Base-by-base conservation (phyloP, 345 rosid species). In the Populus deltoides region DNA sequence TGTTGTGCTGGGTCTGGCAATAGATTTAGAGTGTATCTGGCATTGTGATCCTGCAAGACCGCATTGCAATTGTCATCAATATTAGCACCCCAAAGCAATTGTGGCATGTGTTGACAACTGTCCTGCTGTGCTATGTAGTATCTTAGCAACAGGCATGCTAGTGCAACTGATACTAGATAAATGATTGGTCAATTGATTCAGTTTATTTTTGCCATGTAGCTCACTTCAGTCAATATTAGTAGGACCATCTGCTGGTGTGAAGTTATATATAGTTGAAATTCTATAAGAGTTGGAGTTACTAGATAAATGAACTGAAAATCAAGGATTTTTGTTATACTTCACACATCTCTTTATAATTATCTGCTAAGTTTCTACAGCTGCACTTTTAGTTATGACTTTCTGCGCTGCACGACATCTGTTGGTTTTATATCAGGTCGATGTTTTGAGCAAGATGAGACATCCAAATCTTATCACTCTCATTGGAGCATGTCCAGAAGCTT, bases 401-500 rank as follows among this genome's bases (percentile, higher is more conserved):
- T 27, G 25, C 66, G 29, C 63, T 61, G 17, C 45, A 31, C 24
- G 38, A 74, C 73, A 38, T 75, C 70, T 83, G 36, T 45, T 79
- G 67, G 73, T 73, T 80, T 45, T 66, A 51, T 84, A 67, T 43
- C 87, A 94, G 98, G 94, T 95, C 74, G 91, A 88, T 70, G 87
- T 93, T 77, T 84, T 95, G 83, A 90, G 98, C 85, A 93, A 90
- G 85, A 84, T 87, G 75, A 86, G 98, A 80, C 99, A 95, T 85
- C 98, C 97, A 24, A 91, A 95, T 92, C 85, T 95, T 59, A 88
- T 95, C 65, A 91, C 93, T 18, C 90, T 93, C 4, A 75, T 95
- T 69, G 99, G 99, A 81, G 90, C 96, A 72, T 95, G 98, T 82
- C 94, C 98, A 3, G 99, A 95, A 66, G 90, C 86, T 20, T 90